Evolutionary conservation across 2,329 filamentous ascomycete species (phyloP).

Genomic region (Fusarium ramigenum): DNA sequence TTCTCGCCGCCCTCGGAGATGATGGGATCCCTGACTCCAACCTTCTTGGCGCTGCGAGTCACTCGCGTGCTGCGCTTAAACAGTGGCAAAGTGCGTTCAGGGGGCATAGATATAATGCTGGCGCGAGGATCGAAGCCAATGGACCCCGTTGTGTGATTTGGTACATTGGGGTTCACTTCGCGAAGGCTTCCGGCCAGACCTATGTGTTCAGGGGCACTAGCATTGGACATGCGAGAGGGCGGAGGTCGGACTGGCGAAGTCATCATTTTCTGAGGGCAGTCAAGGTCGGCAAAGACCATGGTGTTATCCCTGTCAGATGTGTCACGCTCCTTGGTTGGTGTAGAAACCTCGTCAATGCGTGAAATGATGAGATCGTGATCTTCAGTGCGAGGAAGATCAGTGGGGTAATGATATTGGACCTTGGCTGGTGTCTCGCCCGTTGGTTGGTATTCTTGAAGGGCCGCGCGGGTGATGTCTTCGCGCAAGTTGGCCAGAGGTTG

Average conservation of each 20-base stretch:
- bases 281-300: constrained; percentile 55
- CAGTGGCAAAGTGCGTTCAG: constrained; percentile 56
- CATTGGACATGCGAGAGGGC: constrained; percentile 44
- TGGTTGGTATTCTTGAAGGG: constrained; percentile 80
- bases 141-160: constrained; percentile 51
- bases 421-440: constrained; percentile 91
- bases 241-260: constrained; percentile 47
- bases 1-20: constrained; percentile 62
- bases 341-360: constrained; percentile 48
- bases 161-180: constrained; percentile 64
- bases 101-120: constrained; percentile 54
- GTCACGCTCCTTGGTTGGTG: constrained; percentile 37
- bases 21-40: constrained; percentile 32
- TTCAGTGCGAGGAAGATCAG: constrained; percentile 77
- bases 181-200: constrained; percentile 58
- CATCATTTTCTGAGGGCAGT: constrained; percentile 38
- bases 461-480: constrained; percentile 69
- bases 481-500: constrained; percentile 78
- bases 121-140: constrained; percentile 54
- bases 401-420: constrained; percentile 81
- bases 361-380: constrained; percentile 57
- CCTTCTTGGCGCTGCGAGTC: constrained; percentile 49
- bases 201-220: constrained; percentile 41
- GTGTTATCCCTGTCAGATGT: constrained; percentile 49
- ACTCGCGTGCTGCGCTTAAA: constrained; percentile 57